A percentile compares a stretch with the other conserved stretches of the same genome.
Conservation (phyloP, 2,329 filamentous ascomycete species). For the Trichoderma sp. region DNA sequence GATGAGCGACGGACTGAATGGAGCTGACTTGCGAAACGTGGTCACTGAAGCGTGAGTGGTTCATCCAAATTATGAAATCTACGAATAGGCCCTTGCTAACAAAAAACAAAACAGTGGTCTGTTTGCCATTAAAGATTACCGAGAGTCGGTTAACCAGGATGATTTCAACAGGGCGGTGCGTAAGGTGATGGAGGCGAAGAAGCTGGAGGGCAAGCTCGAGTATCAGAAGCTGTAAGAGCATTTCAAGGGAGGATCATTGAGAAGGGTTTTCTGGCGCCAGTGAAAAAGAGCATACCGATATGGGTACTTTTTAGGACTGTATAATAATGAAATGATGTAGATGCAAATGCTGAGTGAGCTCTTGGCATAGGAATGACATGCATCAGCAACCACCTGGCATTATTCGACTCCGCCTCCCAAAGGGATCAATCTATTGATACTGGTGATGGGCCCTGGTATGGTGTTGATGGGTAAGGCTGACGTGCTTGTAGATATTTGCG, state of each 20-base stretch:
- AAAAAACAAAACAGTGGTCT: constrained; percentile 63
- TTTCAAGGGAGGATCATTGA: not conserved
- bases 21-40: constrained; percentile 94
- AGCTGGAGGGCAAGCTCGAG: constrained; percentile 96
- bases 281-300: not conserved
- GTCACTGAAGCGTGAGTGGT: constrained; percentile 91
- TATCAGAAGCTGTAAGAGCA: constrained; percentile 82
- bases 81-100: not conserved
- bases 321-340: constrained; percentile 30
- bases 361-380: constrained; percentile 29
- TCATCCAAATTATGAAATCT: not conserved
- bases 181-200: constrained; percentile 97
- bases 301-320: constrained; percentile 33
- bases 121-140: constrained; percentile 97
- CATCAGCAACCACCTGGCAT: not conserved
- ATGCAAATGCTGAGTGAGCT: constrained; percentile 28
- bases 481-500: not conserved
- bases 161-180: constrained; percentile 99
- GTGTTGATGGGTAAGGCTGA: not conserved
- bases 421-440: not conserved
- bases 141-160: constrained; percentile 94
- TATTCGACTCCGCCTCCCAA: not conserved
- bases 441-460: not conserved
- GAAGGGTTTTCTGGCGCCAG: constrained; percentile 2
- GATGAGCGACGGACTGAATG: constrained; percentile 98